Evolutionary conservation across 2,329 filamentous ascomycete genomes (phyloP), one percentile per base, ranked within the genome.

Genomic region (Colletotrichum sansevieriae): DNA sequence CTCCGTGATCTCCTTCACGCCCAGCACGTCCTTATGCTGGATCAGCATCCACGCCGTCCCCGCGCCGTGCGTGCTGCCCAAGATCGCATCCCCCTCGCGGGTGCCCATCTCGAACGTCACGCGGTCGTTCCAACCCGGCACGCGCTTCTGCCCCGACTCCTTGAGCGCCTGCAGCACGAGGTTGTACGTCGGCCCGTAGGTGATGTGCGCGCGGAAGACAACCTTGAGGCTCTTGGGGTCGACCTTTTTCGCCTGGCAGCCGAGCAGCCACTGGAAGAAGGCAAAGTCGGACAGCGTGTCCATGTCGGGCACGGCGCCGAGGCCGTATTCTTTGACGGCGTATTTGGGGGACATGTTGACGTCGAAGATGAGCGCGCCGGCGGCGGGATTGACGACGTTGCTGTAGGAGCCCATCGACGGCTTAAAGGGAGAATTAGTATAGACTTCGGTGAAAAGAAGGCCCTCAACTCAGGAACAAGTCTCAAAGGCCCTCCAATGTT

Each of bases 301-400:
- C 15, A 58, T 20, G 6, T 64, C 62, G 0, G 62, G 62, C 1
- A 58, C 15, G 13, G 20, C 2, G 13, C 52, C 39, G 8, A 15
- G 4, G 2, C 13, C 7, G 29, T 5, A 9, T 0, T 33, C 13
- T 0, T 12, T 13, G 10, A n/a, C 10, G 12, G 5, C 2, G 13
- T 43, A 35, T 3, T 18, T n/a, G 15, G 61, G 52, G n/a, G 41
- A 41, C 6, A n/a, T 7, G n/a, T 58, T 57, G 3, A 5, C 6
- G 12, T 64, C 62, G 37, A 64, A 64, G 15, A 64, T 43, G 2
- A 64, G 9, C 4, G 62, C 62, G 18, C 60, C 49, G 39, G 15
- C n/a, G 3, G 5, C 12, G 3, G 59, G 59, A 22, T 52, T 54
- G 13, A 44, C 22, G 6, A 62, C 46, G 20, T 62, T 52, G 13